Evolutionary conservation across 169 alveolate genomes (phyloP).

Genomic region (Toxoplasma gondii): DNA sequence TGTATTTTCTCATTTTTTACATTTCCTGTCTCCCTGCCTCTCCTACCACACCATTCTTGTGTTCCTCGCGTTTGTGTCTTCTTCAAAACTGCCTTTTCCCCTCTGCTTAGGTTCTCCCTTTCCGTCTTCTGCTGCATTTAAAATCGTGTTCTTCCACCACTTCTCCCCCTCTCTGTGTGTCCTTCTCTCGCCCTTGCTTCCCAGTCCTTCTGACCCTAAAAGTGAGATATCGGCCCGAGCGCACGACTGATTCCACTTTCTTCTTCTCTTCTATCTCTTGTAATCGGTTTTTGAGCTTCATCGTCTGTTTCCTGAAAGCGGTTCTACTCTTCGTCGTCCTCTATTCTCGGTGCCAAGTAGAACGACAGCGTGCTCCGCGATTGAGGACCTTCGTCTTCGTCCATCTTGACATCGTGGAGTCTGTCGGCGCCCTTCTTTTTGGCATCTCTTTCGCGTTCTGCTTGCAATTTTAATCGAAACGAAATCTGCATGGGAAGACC

Average conservation of each 20-base stretch:
- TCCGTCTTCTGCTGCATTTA: not conserved
- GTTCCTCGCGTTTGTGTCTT: too few relatives aligned
- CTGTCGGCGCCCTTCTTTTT: slow-evolving; percentile 23
- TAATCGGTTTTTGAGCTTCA: too few relatives aligned
- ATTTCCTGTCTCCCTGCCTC: not conserved
- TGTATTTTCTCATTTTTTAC: not conserved
- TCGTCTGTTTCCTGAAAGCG: not conserved
- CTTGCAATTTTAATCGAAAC: not conserved
- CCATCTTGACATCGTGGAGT: slow-evolving; percentile 7
- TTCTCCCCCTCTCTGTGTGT: not conserved
- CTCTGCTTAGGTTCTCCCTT: not conserved
- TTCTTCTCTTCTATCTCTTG: too few relatives aligned
- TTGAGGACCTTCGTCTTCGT: not conserved
- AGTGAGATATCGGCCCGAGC: too few relatives aligned
- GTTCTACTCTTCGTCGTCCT: not conserved
- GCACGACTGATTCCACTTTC: too few relatives aligned
- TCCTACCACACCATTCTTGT: too few relatives aligned
- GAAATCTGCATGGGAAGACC: slow-evolving; percentile 33
- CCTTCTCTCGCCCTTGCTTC: not conserved
- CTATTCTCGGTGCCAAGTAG: slow-evolving; percentile 18
- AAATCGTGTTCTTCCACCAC: not conserved
- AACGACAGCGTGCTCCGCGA: not conserved
- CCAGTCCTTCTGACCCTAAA: not conserved
- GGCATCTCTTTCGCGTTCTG: slow-evolving; percentile 13
- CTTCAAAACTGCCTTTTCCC: not conserved